phyloP scores from a whole-genome alignment of 495 filamentous ascomycete species.

The Penicillium roqueforti region DNA sequence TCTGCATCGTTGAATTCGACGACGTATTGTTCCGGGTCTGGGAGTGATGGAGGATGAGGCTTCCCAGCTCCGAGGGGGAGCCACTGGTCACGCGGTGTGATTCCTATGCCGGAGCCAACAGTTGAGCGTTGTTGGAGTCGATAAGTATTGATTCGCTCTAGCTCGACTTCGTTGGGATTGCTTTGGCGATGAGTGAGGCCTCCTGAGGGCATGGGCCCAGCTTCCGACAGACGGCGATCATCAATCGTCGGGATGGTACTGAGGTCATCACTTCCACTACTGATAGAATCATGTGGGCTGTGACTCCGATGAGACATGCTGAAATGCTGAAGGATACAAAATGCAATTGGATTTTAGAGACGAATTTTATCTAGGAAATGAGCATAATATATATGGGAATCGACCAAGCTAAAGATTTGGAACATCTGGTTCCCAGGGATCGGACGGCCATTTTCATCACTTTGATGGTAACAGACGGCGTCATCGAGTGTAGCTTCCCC shows the following conservation, averaged over 20 bases:
- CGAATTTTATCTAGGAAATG: neutral
- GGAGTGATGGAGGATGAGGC: slow-evolving; percentile 43
- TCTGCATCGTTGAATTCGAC: slow-evolving; percentile 51
- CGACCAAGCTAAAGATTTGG: neutral
- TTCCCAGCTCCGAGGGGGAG: slow-evolving; percentile 38
- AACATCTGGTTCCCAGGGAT: neutral
- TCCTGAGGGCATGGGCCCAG: neutral
- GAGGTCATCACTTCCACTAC: slow-evolving; percentile 11
- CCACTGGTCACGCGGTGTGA: slow-evolving; percentile 24
- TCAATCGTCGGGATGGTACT: slow-evolving; percentile 1
- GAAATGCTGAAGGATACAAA: neutral
- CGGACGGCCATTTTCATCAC: neutral
- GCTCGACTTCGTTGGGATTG: slow-evolving; percentile 23
- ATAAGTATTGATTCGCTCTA: slow-evolving; percentile 34
- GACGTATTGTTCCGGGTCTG: slow-evolving; percentile 46
- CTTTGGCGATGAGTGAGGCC: slow-evolving; percentile 24
- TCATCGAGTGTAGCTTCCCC: slow-evolving; percentile 14
- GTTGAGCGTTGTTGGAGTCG: slow-evolving; percentile 33
- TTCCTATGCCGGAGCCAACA: slow-evolving; percentile 27
- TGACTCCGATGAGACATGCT: slow-evolving; percentile 14
- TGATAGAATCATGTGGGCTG: neutral
- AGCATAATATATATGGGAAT: neutral
- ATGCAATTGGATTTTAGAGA: neutral
- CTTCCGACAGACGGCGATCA: slow-evolving; percentile 4
- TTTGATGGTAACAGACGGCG: slow-evolving; percentile 3